phyloP scores from a whole-genome alignment of 2,329 filamentous ascomycete species.

The Neobulgaria alba region DNA sequence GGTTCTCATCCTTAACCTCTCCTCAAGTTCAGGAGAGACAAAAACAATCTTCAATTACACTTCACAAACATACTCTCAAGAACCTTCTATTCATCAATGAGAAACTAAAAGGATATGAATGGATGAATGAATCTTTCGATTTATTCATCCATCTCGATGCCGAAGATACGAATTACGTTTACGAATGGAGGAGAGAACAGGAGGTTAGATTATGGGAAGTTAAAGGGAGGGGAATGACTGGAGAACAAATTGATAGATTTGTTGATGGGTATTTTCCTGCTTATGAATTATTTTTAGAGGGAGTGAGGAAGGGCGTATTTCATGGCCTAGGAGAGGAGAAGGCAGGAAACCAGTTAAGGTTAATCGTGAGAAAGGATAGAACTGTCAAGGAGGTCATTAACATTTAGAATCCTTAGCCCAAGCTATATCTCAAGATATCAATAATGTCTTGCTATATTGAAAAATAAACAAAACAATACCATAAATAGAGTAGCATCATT shows the following conservation, averaged over 20 bases:
- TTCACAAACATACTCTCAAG: conserved; percentile 45
- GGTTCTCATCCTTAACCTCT: conserved; percentile 49
- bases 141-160: conserved; percentile 60
- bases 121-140: conserved; percentile 49
- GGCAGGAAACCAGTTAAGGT: conserved; percentile 39
- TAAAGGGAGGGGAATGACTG: conserved; percentile 56
- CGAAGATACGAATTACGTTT: conserved; percentile 52
- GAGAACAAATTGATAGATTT: conserved; percentile 55
- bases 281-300: conserved; percentile 46
- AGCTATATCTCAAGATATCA: no score
- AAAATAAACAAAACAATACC: background rate
- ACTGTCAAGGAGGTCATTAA: conserved; percentile 31
- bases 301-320: conserved; percentile 41
- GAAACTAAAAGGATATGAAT: conserved; percentile 47
- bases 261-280: conserved; percentile 51
- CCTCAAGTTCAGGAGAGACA: conserved; percentile 37
- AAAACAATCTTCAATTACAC: conserved; percentile 25
- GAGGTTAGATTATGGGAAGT: conserved; percentile 47
- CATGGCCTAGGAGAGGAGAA: conserved; percentile 17
- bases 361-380: conserved; percentile 40
- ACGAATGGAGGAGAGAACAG: conserved; percentile 59
- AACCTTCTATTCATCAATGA: conserved; percentile 52
- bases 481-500: background rate
- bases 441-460: no score
- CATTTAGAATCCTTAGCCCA: background rate